These are phyloP conservation scores for Pythium rhizo-oryzae DNA, from an alignment of 352 stramenopile genomes.

Conservation along the genomic window DNA sequence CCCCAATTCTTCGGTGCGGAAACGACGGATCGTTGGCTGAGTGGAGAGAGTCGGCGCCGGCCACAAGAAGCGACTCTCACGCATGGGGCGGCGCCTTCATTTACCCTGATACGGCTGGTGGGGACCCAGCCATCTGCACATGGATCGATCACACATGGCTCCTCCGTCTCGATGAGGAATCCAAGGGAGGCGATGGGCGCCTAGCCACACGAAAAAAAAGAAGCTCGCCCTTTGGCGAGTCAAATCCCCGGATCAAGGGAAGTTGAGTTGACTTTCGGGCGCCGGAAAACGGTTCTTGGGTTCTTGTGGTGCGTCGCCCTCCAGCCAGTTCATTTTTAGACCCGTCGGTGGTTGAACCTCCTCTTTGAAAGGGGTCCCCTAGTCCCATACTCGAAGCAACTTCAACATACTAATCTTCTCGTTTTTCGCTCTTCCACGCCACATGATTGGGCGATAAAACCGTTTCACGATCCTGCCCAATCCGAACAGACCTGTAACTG, in stretches of 20 bases:
- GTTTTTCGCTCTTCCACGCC: background rate
- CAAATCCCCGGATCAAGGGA: background rate
- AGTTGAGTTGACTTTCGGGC: background rate
- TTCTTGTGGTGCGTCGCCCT: background rate
- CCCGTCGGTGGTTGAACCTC: background rate
- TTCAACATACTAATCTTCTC: slow-evolving; percentile 3
- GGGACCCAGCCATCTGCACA: background rate
- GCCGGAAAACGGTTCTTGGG: background rate
- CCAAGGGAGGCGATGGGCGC: background rate
- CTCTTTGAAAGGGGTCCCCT: slow-evolving; percentile 2
- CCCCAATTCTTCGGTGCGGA: background rate
- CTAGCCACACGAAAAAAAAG: background rate
- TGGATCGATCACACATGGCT: background rate
- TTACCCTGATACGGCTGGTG: background rate
- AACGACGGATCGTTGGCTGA: background rate
- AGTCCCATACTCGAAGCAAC: background rate
- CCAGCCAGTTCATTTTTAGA: background rate
- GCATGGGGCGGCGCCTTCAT: too few relatives aligned
- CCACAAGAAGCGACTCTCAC: background rate
- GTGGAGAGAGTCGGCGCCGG: background rate
- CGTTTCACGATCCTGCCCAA: background rate
- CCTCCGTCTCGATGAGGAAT: background rate
- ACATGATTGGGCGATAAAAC: slow-evolving; percentile 1
- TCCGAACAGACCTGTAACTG: background rate
- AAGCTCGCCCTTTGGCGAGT: background rate